These are phyloP conservation scores for Noccaea bulbosa DNA, from an alignment of 345 rosid genomes.

Conservation along the genomic window DNA sequence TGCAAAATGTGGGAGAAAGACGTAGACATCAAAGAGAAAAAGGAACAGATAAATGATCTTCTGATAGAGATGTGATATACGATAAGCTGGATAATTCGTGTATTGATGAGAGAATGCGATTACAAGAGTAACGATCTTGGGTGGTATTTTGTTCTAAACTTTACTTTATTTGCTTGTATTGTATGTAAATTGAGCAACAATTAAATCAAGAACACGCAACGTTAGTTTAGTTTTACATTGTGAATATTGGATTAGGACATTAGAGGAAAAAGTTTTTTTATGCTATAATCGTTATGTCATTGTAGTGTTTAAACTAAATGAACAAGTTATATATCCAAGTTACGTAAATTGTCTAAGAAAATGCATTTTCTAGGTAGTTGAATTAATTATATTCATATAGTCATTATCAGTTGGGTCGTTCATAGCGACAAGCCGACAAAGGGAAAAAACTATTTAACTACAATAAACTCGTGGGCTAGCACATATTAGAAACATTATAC, in stretches of 20 bases:
- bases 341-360: neutral
- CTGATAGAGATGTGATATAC: conserved; percentile 1
- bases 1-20: conserved; percentile 74
- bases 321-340: neutral
- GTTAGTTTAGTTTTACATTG: too few species aligned
- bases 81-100: too few species aligned
- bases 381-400: neutral
- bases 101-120: too few species aligned
- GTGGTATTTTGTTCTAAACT: too few species aligned
- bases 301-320: neutral
- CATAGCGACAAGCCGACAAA: neutral
- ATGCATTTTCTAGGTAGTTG: neutral
- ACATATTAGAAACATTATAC: neutral
- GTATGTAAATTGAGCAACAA: too few species aligned
- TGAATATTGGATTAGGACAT: neutral
- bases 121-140: too few species aligned
- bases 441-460: neutral
- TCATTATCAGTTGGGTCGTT: neutral
- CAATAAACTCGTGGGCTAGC: neutral
- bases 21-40: conserved; percentile 63
- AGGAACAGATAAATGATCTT: conserved; percentile 69
- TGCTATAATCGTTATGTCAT: neutral
- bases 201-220: too few species aligned
- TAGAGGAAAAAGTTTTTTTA: neutral
- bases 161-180: too few species aligned